phyloP scores from a whole-genome alignment of 805 yeast species.

The Kodamaea neixiangensis region DNA sequence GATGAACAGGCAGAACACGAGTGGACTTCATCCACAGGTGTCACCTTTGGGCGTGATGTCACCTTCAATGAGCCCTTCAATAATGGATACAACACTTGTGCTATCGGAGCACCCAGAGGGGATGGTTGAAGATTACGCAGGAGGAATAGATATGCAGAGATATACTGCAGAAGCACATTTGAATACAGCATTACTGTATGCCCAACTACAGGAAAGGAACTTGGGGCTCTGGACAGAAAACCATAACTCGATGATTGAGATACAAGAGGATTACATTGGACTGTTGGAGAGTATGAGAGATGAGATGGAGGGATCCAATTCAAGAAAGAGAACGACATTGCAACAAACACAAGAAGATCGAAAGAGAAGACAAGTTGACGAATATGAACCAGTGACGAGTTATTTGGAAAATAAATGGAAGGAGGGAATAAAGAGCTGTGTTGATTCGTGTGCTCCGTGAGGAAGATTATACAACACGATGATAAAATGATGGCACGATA shows the following conservation, averaged over 20 bases:
- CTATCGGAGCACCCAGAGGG: slow-evolving; percentile 1
- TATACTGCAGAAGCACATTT: slow-evolving; percentile 19
- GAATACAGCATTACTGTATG: slow-evolving; percentile 42
- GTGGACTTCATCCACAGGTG: slow-evolving; percentile 5
- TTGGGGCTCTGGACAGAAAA: slow-evolving; percentile 35
- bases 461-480: not conserved
- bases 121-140: not conserved
- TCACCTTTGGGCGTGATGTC: not conserved
- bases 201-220: slow-evolving; percentile 42
- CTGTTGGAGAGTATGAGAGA: slow-evolving; percentile 25
- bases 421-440: slow-evolving; percentile 44
- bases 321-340: slow-evolving; percentile 41
- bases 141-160: slow-evolving; percentile 35
- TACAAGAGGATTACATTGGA: slow-evolving; percentile 33
- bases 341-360: slow-evolving; percentile 47
- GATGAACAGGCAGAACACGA: slow-evolving; percentile 14
- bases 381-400: slow-evolving; percentile 41
- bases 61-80: not conserved
- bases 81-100: not conserved
- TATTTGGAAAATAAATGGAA: slow-evolving; percentile 53
- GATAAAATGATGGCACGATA: too few species aligned
- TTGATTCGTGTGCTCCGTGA: slow-evolving; percentile 30
- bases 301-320: slow-evolving; percentile 12
- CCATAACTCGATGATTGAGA: slow-evolving; percentile 38
- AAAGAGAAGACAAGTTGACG: slow-evolving; percentile 39